Evolutionary conservation across 2,329 filamentous ascomycete species (phyloP), one percentile per base, ranked within the genome.

Genomic region (Penicillium sp.): DNA sequence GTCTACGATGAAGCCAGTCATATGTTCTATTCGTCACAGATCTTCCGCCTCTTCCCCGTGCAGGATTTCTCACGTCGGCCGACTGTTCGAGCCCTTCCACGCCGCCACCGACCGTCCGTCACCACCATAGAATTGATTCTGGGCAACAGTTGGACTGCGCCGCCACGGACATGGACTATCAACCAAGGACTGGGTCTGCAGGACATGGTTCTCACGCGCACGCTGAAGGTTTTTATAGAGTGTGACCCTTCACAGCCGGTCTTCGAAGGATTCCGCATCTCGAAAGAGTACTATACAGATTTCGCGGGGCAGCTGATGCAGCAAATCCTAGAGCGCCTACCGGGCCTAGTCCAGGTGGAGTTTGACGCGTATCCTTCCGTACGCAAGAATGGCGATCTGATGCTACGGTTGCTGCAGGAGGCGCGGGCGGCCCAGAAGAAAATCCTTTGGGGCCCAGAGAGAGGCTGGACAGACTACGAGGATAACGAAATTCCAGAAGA

Each of bases 341-440:
- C 80, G 0, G 73, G 69, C 24, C 56, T 84, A 26, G 63, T 70
- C 6, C 73, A 75, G 30, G 75, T 86, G 3, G 78, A 83, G 63
- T 80, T 86, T 43, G 82, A 85, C 66, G 82, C 76, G 2, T 84
- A 78, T 58, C 77, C 80, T 0, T 78, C 76, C 17, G 78, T 85
- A 5, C 71, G 73, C 49, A 78, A 77, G 56, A 70, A 74, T 29
- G 77, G 79, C 7, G 77, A 79, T 10, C 62, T 86, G 45, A 73
- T 85, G 63, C 68, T 67, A 24, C 76, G 77, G n/a, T 60, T 86
- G 33, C 46, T 73, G 21, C 49, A 63, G 10, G 74, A 76, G 53
- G 62, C 65, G 2, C 65, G 62, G 17, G n/a, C 54, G 15, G 65
- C 68, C 3, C 56, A 63, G 20, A 73, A 71, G 54, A 68, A 68